phyloP scores from a whole-genome alignment of 2,329 filamentous ascomycete genomes.

The Keithomyces neogunnii region DNA sequence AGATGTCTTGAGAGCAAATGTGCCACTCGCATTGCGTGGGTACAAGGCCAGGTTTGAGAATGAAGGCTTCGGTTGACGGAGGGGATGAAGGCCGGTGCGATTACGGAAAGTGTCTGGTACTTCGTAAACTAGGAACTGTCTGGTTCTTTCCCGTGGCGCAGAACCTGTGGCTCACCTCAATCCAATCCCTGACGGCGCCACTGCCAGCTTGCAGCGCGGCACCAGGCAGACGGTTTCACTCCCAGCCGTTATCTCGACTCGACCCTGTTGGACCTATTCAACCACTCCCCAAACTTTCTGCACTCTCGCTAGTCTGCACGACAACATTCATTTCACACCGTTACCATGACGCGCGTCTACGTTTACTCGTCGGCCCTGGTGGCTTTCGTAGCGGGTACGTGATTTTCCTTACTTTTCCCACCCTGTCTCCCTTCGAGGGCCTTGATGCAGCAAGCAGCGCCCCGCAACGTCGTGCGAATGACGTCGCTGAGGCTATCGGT shows the following conservation, averaged over 20 bases:
- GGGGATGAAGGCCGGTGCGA: not conserved
- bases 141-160: not conserved
- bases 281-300: not conserved
- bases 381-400: constrained; percentile 36
- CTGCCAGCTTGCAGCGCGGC: not conserved
- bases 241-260: too few species aligned
- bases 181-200: too few species aligned
- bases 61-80: not conserved
- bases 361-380: constrained; percentile 34
- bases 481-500: constrained; percentile 11
- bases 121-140: too few species aligned
- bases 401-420: not conserved
- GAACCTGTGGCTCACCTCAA: too few species aligned
- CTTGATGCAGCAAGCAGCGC: constrained; percentile 1
- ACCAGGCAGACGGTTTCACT: not conserved
- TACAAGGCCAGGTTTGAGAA: not conserved
- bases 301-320: not conserved
- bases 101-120: not conserved
- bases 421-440: not conserved
- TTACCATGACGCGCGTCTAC: constrained; percentile 33
- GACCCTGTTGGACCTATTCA: too few species aligned
- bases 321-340: not conserved
- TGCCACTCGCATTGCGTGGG: constrained; percentile 4
- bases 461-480: constrained; percentile 12
- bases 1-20: not conserved